These are phyloP conservation scores for Boletus subcaerulescens DNA, from an alignment of 768 basidiomycete species.

Conservation along the genomic window DNA sequence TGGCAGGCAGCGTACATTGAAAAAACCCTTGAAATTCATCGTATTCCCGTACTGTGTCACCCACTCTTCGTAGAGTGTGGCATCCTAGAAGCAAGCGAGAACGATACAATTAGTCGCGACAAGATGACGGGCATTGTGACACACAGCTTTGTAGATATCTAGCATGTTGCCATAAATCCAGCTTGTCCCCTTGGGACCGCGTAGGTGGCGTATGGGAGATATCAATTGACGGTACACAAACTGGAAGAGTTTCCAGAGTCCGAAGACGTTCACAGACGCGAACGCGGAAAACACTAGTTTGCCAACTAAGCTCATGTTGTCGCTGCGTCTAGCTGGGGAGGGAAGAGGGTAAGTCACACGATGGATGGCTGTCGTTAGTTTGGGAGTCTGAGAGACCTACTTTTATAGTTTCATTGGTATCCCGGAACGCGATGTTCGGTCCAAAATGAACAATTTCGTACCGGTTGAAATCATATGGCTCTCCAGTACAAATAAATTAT, in stretches of 20 bases:
- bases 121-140: background rate
- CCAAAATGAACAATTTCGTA: no score
- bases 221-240: conserved; percentile 34
- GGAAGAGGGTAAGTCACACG: no score
- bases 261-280: background rate
- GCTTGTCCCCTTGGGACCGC: conserved; percentile 42
- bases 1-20: background rate
- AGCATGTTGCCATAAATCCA: conserved; percentile 49
- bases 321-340: background rate
- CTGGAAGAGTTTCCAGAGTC: conserved; percentile 7
- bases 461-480: no score
- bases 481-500: no score
- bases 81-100: background rate
- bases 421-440: no score
- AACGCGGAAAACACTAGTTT: conserved; percentile 1
- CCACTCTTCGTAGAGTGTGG: conserved; percentile 14
- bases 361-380: no score
- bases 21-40: conserved; percentile 8
- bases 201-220: conserved; percentile 46
- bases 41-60: conserved; percentile 11
- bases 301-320: conserved; percentile 7
- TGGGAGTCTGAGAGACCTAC: no score
- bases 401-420: no score
- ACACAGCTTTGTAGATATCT: conserved; percentile 43
- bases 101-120: background rate